Evolutionary conservation across 805 yeast species (phyloP).

Genomic region (Cyberlindnera euphorbiiphila): DNA sequence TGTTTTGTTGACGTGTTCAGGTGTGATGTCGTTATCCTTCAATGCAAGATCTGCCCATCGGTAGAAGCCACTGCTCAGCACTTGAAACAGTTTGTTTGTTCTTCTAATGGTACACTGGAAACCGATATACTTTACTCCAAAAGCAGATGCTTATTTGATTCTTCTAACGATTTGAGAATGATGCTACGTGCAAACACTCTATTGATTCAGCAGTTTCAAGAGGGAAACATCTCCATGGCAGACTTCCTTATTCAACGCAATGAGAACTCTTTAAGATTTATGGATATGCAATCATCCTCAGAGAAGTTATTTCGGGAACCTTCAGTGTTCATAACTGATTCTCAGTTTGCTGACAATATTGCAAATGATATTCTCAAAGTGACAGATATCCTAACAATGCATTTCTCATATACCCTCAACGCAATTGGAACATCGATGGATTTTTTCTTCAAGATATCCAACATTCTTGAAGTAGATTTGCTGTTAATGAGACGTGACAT

Average conservation of each 20-base stretch:
- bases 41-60: conserved; percentile 4
- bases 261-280: conserved; percentile 6
- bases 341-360: conserved; percentile 5
- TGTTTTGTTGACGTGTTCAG: conserved; percentile 10
- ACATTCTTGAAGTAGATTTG: conserved; percentile 1
- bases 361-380: conserved; percentile 6
- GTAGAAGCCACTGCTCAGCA: not conserved
- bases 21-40: conserved; percentile 6
- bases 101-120: not conserved
- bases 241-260: conserved; percentile 11
- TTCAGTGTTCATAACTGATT: not conserved
- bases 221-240: not conserved
- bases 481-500: no score
- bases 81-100: conserved; percentile 1
- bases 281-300: not conserved
- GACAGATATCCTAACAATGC: conserved; percentile 5
- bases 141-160: not conserved
- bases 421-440: conserved; percentile 9
- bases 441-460: conserved; percentile 9
- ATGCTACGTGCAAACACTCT: conserved; percentile 7
- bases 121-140: not conserved
- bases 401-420: conserved; percentile 5
- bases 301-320: conserved; percentile 1
- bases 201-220: conserved; percentile 5
- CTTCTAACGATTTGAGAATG: conserved; percentile 1